Base-by-base conservation (phyloP, 768 basidiomycete genomes). In the Boletus rex-veris region DNA sequence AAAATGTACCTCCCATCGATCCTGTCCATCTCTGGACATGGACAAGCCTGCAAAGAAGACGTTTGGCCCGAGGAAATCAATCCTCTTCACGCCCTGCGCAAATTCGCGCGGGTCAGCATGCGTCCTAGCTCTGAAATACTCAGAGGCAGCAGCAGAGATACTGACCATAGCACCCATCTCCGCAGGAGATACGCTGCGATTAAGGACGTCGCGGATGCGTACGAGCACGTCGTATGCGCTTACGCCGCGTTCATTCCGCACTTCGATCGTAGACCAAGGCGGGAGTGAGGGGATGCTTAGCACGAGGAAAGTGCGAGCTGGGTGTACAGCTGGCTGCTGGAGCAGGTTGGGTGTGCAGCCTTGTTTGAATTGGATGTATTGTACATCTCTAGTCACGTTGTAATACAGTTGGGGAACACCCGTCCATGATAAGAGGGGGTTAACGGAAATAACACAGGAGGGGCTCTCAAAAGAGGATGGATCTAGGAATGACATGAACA, bases 61-160 rank as follows among this genome's bases (percentile, higher is more conserved):
- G 19, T 64, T 62, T 2, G 57, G 62, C 31, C 72, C 71, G 54
- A 75, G 64, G 59, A 73, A 72, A 57, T 75, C 74, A 26, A 75
- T 64, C 61, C 73, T 58, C 65, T 73, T 75, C 26, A 75, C 54
- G 8, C 74, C 74, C 62, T 75, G 74, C 58, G 55, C 58, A 63
- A 58, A 67, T 64, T 75, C 73, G 61, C 66, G 59, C 62, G 62
- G 68, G 55, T 70, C 70, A 61, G 66, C 48, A 49, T 26, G 39
- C 11, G 66, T 60, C 57, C 68, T 52, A 42, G 57, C 62, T 59
- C 68, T 58, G 55, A 68, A 71, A 39, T 58, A 70, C 19, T 68
- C 64, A 53, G 64, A 60, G 57, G 58, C 68, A 50, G 44, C 56
- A 53, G 55, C 58, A 37, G 45, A 53, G 45, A 45, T 10, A 61